Conservation (phyloP, 208 protist genomes). For the Strigomonas oncopelti region DNA sequence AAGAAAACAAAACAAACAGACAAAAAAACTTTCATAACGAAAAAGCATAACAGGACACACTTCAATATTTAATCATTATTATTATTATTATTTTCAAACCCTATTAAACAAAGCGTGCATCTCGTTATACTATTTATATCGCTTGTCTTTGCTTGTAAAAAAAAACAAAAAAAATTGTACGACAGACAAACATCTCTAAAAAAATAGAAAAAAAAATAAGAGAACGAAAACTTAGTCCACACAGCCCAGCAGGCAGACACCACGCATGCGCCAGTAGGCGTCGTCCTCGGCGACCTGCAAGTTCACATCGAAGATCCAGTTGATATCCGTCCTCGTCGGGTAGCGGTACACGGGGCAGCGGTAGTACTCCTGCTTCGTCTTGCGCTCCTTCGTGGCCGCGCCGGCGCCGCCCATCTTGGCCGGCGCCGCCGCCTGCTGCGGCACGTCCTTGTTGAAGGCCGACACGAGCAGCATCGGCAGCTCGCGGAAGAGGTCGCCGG, state of each 20-base stretch:
- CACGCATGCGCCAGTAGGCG: slow-evolving; percentile 96
- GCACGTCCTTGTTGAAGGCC: slow-evolving; percentile 87
- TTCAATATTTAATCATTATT: not conserved
- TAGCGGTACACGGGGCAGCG: slow-evolving; percentile 98
- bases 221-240: slow-evolving; percentile 50
- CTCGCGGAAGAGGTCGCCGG: slow-evolving; percentile 93
- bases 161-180: not conserved
- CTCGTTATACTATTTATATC: not conserved
- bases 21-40: not conserved
- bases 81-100: not conserved
- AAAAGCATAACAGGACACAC: not conserved
- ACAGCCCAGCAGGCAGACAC: slow-evolving; percentile 88
- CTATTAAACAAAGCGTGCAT: not conserved
- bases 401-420: slow-evolving; percentile 57
- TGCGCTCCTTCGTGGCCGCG: slow-evolving; percentile 58
- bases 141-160: no score
- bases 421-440: slow-evolving; percentile 43
- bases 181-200: not conserved
- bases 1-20: not conserved
- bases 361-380: slow-evolving; percentile 92
- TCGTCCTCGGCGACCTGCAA: slow-evolving; percentile 92
- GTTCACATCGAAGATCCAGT: slow-evolving; percentile 97
- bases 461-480: slow-evolving; percentile 96
- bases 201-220: slow-evolving; percentile 5
- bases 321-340: slow-evolving; percentile 90